These are phyloP conservation scores for Aspergillus wentii DNA, from an alignment of 495 filamentous ascomycete species.

Conservation along the genomic window DNA sequence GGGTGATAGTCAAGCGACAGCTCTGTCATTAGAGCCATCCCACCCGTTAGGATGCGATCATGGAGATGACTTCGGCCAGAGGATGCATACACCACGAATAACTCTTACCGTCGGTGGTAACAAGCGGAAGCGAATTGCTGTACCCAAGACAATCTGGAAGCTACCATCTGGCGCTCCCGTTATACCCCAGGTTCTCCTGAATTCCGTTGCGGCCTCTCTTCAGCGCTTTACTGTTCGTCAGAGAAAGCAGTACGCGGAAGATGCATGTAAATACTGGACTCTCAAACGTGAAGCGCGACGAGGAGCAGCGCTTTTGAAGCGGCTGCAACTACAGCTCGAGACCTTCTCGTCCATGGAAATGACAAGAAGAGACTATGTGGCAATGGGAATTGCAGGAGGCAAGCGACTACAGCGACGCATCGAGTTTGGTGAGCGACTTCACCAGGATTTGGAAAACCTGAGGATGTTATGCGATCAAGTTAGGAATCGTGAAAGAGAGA, in stretches of 20 bases:
- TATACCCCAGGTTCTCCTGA: constrained; percentile 79
- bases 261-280: constrained; percentile 96
- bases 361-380: constrained; percentile 83
- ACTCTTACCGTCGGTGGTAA: constrained; percentile 65
- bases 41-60: constrained; percentile 46
- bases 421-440: constrained; percentile 75
- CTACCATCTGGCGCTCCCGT: constrained; percentile 92
- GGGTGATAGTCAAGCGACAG: constrained; percentile 85
- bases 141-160: constrained; percentile 78
- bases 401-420: constrained; percentile 74
- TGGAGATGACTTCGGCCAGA: constrained; percentile 28
- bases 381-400: constrained; percentile 81
- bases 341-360: constrained; percentile 96
- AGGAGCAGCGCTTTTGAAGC: constrained; percentile 86
- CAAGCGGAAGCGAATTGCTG: constrained; percentile 64
- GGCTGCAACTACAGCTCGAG: constrained; percentile 81
- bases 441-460: constrained; percentile 70
- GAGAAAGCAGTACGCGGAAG: constrained; percentile 83
- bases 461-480: constrained; percentile 61
- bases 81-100: constrained; percentile 38
- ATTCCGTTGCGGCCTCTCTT: constrained; percentile 73
- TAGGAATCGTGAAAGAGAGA: constrained; percentile 66
- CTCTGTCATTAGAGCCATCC: constrained; percentile 68
- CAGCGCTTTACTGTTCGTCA: constrained; percentile 76
- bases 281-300: constrained; percentile 89